Evolutionary conservation across 208 protist species (phyloP), one percentile per base, ranked within the genome.

Genomic region (Crithidia expoeki): DNA sequence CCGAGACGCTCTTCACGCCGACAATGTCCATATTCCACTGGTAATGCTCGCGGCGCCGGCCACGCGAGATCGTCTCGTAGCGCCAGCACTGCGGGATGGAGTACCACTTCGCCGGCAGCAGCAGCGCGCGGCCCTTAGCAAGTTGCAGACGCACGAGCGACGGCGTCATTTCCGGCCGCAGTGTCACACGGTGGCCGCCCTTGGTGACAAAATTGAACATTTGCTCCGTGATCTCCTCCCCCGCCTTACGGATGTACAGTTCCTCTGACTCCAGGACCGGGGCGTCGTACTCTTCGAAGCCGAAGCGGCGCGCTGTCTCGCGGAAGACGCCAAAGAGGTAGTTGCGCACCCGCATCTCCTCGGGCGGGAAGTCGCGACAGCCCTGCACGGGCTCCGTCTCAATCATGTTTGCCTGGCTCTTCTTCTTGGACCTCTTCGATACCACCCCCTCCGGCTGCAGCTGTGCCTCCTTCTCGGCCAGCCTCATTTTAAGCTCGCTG

Each of bases 1-100:
- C 96, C 3, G 84, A 79, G 12, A 98, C 81, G 32, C 77, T 65
- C 65, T 85, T 88, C 60, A 98, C 95, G 50, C 97, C 97, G 60
- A 98, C 80, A 64, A 98, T 98, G 74, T 98, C 97, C 94, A 98
- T 98, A 76, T 98, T 98, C 94, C 96, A 98, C 81, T 98, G 97
- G 78, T 97, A 98, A 83, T 98, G 97, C 79, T 98, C 97, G 33
- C 97, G 86, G 34, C 94, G 88, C 33, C 97, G 92, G 27, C 96
- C 97, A 46, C 95, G 92, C 46, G 96, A 98, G 70, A 97, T 96
- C 57, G 93, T 80, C 85, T 98, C 97, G 72, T 97, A 98, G 57
- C 97, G 93, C 97, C 96, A 98, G 83, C 97, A 98, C 80, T 98
- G 97, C 66, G 96, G 94, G 57, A 98, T 95, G 46, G 86, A 89